A percentile compares a stretch with the other conserved stretches of the same genome.
These are phyloP conservation scores for Aspergillus incahuasiensis DNA, from an alignment of 495 filamentous ascomycete species.

Conservation along the genomic window DNA sequence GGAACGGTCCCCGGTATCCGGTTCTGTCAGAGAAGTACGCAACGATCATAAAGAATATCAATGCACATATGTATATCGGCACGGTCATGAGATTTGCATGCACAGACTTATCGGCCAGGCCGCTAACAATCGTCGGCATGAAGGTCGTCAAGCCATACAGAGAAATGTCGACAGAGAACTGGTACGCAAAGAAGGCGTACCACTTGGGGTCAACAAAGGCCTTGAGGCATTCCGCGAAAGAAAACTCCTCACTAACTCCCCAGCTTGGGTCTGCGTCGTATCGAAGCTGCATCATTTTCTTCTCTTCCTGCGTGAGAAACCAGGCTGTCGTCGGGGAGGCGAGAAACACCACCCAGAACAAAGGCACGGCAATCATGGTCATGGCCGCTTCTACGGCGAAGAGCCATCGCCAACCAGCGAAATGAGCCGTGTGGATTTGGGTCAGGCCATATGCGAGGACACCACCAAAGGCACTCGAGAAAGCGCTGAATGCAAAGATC, in stretches of 20 bases:
- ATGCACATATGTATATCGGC: not conserved
- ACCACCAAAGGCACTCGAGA: not conserved
- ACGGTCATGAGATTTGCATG: not conserved
- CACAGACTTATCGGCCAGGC: not conserved
- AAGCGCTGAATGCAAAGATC: not conserved
- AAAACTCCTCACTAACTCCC: not conserved
- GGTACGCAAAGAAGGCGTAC: not conserved
- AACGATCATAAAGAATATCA: not conserved
- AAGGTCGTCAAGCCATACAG: not conserved
- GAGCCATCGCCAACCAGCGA: not conserved
- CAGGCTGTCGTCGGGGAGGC: not conserved
- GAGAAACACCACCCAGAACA: not conserved
- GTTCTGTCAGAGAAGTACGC: not conserved
- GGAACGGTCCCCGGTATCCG: not conserved
- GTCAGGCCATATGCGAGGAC: not conserved
- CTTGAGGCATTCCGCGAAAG: not conserved
- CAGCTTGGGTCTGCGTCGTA: not conserved
- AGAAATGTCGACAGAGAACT: not conserved
- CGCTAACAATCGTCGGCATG: not conserved
- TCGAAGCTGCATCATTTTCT: not conserved
- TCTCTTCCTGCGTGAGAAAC: not conserved
- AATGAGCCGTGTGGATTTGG: not conserved
- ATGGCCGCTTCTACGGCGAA: not conserved
- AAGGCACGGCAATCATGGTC: not conserved
- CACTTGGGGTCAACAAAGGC: not conserved